Base-by-base conservation (phyloP, 2,329 filamentous ascomycete species). In the Teratosphaeria destructans region DNA sequence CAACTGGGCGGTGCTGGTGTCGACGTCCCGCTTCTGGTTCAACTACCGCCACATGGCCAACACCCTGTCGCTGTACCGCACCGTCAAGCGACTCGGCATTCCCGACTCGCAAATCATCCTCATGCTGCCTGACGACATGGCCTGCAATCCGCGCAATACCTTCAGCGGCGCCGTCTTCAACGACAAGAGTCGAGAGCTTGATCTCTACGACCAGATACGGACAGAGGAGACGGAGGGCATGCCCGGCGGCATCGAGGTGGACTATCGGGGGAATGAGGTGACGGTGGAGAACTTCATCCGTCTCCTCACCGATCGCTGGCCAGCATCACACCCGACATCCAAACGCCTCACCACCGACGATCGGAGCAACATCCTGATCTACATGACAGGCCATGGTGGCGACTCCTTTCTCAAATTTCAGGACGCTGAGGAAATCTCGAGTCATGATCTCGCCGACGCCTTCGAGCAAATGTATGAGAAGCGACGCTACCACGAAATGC, bases 401-500 rank as follows among this genome's bases (percentile, higher is more conserved):
- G 96, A 97, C 72, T 92, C 96, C 76, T 99, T 99, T 68, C 77
- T 99, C 61, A 99, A 99, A 74, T 99, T 99, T 70, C 94, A 99
- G 74, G 94, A 99, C 68, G 90, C 91, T 6, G 94, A 99, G 74
- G 94, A 99, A 76, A 97, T 99, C 65, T 92, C 90, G 59, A 91
- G 91, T 0, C 96, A 95, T 73, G 94, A 99, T 76, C 79, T 99
- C 60, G 94, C 95, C 5, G 90, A 99, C 74, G 94, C 94, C 0
- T 97, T 99, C 73, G 91, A 95, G 75, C 93, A 99, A 79, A 99
- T 99, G 94, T 96, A 92, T 89, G 94, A 99, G 81, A 99, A 99
- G 85, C 95, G 95, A 79, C 87, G 94, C 79, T 99, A 97, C 75
- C 90, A 97, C 73, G 94, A 99, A 76, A 86, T 99, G 67, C 84